Base-by-base conservation (phyloP, 257 asterid species). In the Gentiana dahurica region DNA sequence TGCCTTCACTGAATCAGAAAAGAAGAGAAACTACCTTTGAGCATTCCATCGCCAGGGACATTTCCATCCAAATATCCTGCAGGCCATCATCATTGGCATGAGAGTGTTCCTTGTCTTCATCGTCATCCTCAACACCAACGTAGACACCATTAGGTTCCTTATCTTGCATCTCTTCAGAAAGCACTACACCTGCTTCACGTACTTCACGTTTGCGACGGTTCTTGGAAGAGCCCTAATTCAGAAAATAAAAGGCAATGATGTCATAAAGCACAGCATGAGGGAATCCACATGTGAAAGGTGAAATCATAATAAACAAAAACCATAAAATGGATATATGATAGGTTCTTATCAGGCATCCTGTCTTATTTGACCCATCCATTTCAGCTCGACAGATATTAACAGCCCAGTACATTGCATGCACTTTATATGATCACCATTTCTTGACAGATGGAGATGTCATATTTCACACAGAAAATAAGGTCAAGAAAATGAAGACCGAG, bases 51-150 rank as follows among this genome's bases (percentile, higher is more conserved):
- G 88, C 94, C 68, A 81, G 73, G 33, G 68, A 62, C 96, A 90
- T 84, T 68, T 82, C 81, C 54, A 75, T 79, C 98, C 98, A 91
- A 49, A 87, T 85, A 68, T 81, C 95, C 63, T 72, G 83, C 51
- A 87, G 70, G 50, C 90, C 93, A 68, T 91, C 96, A 55, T 74
- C 65, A 66, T 72, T 68, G 43, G 71, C 53, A 57, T 74, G 80
- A 47, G 84, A 66, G 49, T 52, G 62, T 44, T 72, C 82, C 52
- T 58, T 73, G 65, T 59, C 75, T 46, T 73, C 88, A 35, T 83
- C 88, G 50, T 80, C 89, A 58, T 84, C 89, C 51, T 80, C 85
- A 35, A 71, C 60, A 38, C 91, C 91, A 68, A 79, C 78, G 71
- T 79, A 77, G 53, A 51, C 75, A 53, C 87, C 94, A 77, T 79